Percentiles rank a stretch among this genome's conserved stretches.
These are phyloP conservation scores for Apiotrichum laibachii DNA, from an alignment of 1,284 basidiomycete genomes.

Conservation along the genomic window DNA sequence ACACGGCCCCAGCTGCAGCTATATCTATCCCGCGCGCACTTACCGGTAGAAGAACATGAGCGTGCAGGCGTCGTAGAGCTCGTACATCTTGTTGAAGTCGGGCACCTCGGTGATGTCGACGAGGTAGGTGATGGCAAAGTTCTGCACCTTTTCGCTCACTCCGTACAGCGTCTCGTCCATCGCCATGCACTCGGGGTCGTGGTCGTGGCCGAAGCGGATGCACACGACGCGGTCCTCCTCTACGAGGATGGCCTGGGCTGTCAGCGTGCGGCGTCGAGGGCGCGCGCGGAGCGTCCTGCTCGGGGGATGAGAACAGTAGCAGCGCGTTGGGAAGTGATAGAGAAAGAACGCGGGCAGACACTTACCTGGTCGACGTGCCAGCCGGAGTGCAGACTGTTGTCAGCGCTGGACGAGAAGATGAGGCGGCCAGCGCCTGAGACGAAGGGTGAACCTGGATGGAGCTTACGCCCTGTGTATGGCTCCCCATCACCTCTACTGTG, in stretches of 20 bases:
- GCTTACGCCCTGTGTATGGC: too few relatives aligned
- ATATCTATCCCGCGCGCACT: constrained; percentile 29
- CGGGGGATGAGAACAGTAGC: background rate
- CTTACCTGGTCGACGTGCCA: constrained; percentile 83
- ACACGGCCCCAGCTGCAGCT: too few relatives aligned
- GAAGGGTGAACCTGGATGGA: background rate
- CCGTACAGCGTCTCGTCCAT: constrained; percentile 97
- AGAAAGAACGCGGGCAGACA: background rate
- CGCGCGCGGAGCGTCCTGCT: background rate
- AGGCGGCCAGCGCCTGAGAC: background rate
- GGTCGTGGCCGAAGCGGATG: constrained; percentile 93
- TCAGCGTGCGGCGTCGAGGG: background rate
- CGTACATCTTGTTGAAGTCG: constrained; percentile 85
- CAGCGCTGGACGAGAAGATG: background rate
- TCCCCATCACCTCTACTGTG: too few relatives aligned
- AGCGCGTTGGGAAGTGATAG: background rate
- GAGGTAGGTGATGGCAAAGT: constrained; percentile 95
- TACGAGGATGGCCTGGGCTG: constrained; percentile 79
- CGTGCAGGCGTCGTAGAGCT: constrained; percentile 87
- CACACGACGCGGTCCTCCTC: constrained; percentile 96
- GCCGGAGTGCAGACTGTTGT: constrained; percentile 70
- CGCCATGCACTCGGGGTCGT: constrained; percentile 93
- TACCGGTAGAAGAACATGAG: constrained; percentile 98
- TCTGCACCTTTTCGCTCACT: constrained; percentile 93
- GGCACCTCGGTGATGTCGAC: constrained; percentile 96